Percentiles rank a stretch among this genome's conserved stretches.
Evolutionary conservation across 2,329 filamentous ascomycete genomes (phyloP).

Genomic region (Ascomycota sp.): DNA sequence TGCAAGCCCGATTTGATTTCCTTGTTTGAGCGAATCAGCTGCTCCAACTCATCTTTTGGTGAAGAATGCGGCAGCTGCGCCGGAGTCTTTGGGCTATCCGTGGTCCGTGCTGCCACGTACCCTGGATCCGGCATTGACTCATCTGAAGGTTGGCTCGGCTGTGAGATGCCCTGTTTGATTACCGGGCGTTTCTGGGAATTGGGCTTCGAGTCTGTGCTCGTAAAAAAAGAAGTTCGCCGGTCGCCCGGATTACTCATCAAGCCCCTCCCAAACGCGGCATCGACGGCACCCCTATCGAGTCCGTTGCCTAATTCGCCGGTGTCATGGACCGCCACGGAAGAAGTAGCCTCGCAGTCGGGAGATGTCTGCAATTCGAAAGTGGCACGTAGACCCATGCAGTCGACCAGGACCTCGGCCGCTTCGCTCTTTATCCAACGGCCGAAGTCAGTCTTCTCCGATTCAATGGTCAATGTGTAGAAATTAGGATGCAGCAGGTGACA

Average conservation of each 20-base stretch:
- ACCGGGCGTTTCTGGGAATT: conserved; percentile 16
- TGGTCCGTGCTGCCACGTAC: conserved; percentile 14
- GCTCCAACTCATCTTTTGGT: conserved; percentile 33
- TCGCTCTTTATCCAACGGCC: conserved; percentile 63
- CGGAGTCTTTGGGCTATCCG: conserved; percentile 41
- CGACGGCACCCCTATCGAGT: conserved; percentile 12
- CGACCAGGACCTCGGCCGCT: conserved; percentile 55
- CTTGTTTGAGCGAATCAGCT: conserved; percentile 37
- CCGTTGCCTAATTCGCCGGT: conserved; percentile 9
- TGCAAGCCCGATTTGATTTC: conserved; percentile 31
- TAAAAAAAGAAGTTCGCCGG: conserved; percentile 32
- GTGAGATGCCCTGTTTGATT: conserved; percentile 20
- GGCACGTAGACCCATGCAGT: conserved; percentile 48
- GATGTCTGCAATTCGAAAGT: conserved; percentile 8
- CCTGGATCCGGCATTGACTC: conserved; percentile 21
- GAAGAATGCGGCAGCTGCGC: conserved; percentile 23
- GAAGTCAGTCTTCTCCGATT: conserved; percentile 56
- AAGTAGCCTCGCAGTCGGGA: conserved; percentile 5
- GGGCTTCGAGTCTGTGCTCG: conserved; percentile 20
- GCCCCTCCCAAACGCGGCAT: conserved; percentile 18
- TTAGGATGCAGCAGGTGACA: conserved; percentile 63
- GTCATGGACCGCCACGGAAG: conserved; percentile 5
- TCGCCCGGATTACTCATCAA: conserved; percentile 17
- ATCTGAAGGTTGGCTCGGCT: conserved; percentile 27
- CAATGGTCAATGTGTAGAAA: conserved; percentile 57